Percentiles rank a stretch among this genome's conserved stretches.
Conservation (phyloP, 2,329 filamentous ascomycete genomes). For the Gyromitra esculenta region DNA sequence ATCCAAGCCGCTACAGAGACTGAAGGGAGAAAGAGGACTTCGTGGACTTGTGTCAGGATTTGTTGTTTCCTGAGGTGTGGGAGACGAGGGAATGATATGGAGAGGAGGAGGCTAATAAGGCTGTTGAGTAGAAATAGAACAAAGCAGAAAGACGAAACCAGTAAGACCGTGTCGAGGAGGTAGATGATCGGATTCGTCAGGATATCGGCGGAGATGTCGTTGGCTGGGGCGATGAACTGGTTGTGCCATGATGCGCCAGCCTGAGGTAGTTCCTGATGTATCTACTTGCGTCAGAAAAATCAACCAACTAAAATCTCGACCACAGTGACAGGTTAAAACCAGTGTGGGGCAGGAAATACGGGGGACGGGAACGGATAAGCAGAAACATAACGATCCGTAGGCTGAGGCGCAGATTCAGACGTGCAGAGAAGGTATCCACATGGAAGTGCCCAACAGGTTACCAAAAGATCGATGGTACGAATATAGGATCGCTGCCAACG, state of each 20-base stretch:
- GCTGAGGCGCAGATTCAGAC: constrained; percentile 43
- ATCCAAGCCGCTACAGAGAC: constrained; percentile 46
- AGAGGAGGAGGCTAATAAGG: constrained; percentile 51
- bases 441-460: constrained; percentile 50
- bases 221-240: constrained; percentile 46
- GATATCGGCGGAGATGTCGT: constrained; percentile 46
- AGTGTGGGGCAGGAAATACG: constrained; percentile 44
- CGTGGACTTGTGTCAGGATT: constrained; percentile 49
- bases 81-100: constrained; percentile 52
- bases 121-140: constrained; percentile 53
- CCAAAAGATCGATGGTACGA: constrained; percentile 43
- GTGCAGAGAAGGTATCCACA: constrained; percentile 50
- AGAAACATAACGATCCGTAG: constrained; percentile 48
- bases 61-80: constrained; percentile 50
- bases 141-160: constrained; percentile 42
- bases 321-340: constrained; percentile 38
- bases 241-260: constrained; percentile 44
- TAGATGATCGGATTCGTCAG: constrained; percentile 48
- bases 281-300: constrained; percentile 47
- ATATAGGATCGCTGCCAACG: constrained; percentile 50
- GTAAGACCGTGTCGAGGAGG: constrained; percentile 39
- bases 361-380: constrained; percentile 49
- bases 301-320: constrained; percentile 28
- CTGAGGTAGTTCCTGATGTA: constrained; percentile 48
- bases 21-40: constrained; percentile 40